These are phyloP conservation scores for Elaeis guineensis DNA, from an alignment of 176 grass and related monocot species.

Conservation along the genomic window DNA sequence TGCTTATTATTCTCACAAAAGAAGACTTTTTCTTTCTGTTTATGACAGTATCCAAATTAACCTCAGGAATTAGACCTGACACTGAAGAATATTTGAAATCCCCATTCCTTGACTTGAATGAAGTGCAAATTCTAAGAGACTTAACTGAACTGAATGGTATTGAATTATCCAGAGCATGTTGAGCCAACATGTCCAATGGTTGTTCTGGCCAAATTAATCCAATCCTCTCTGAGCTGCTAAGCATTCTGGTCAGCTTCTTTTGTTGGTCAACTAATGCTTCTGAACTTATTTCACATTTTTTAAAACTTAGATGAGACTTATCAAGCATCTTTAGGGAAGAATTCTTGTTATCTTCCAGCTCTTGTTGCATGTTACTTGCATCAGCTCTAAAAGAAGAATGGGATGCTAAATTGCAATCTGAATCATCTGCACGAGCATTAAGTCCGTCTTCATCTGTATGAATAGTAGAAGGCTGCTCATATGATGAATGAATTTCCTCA, in stretches of 20 bases:
- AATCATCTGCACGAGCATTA: constrained; percentile 2
- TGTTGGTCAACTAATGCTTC: constrained; percentile 29
- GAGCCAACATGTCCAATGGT: constrained; percentile 51
- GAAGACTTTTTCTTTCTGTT: constrained; percentile 35
- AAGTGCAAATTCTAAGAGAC: constrained; percentile 35
- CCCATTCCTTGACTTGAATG: constrained; percentile 54
- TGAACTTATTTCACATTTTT: constrained; percentile 24
- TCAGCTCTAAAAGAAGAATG: not conserved
- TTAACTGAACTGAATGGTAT: constrained; percentile 24
- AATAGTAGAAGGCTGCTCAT: constrained; percentile 25
- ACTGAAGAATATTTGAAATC: constrained; percentile 7
- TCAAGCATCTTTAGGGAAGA: not conserved
- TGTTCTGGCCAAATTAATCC: constrained; percentile 94
- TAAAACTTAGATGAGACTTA: constrained; percentile 10
- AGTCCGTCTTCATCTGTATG: constrained; percentile 20
- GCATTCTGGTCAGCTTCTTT: constrained; percentile 51
- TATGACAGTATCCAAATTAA: constrained; percentile 24
- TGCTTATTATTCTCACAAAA: constrained; percentile 80
- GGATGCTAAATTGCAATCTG: not conserved
- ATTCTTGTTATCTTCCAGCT: not conserved
- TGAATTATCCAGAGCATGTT: not conserved
- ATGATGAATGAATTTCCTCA: constrained; percentile 46
- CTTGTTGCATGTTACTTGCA: not conserved
- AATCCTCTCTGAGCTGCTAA: constrained; percentile 76
- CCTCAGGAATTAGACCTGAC: constrained; percentile 5